Percentiles rank a stretch among this genome's conserved stretches.
Conservation (phyloP, 2,329 filamentous ascomycete species). For the Aspergillus fischeri region DNA sequence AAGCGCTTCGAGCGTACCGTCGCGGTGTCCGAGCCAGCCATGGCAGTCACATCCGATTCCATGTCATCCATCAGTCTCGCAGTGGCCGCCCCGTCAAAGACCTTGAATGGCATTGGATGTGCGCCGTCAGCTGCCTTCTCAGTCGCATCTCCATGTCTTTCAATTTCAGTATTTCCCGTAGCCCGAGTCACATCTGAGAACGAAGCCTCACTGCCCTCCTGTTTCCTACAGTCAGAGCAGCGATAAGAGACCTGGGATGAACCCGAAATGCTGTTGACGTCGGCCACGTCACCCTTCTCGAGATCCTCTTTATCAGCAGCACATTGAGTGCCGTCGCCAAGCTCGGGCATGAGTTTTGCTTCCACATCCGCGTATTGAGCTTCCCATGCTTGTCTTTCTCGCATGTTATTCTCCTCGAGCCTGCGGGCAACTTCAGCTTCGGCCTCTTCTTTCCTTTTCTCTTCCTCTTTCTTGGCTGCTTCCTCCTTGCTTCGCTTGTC, state of each 20-base stretch:
- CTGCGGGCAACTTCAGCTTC: constrained; percentile 68
- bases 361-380: constrained; percentile 62
- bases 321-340: constrained; percentile 15
- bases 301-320: constrained; percentile 10
- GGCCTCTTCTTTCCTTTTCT: constrained; percentile 55
- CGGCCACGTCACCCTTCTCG: constrained; percentile 20
- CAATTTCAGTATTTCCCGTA: neutral
- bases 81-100: constrained; percentile 15
- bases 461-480: constrained; percentile 46
- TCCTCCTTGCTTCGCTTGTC: constrained; percentile 47
- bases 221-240: constrained; percentile 17
- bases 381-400: constrained; percentile 64
- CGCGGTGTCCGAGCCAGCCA: constrained; percentile 35
- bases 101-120: constrained; percentile 13
- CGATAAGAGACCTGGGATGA: constrained; percentile 16
- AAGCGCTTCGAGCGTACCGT: constrained; percentile 28
- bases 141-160: neutral
- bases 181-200: constrained; percentile 7
- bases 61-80: constrained; percentile 44
- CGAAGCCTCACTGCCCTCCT: constrained; percentile 11
- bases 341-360: constrained; percentile 25
- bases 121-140: neutral
- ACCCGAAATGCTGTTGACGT: constrained; percentile 21
- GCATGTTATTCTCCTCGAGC: constrained; percentile 43
- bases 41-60: constrained; percentile 65